Evolutionary conservation across 2,329 filamentous ascomycete genomes (phyloP).

Genomic region (Ilyonectria sp.): DNA sequence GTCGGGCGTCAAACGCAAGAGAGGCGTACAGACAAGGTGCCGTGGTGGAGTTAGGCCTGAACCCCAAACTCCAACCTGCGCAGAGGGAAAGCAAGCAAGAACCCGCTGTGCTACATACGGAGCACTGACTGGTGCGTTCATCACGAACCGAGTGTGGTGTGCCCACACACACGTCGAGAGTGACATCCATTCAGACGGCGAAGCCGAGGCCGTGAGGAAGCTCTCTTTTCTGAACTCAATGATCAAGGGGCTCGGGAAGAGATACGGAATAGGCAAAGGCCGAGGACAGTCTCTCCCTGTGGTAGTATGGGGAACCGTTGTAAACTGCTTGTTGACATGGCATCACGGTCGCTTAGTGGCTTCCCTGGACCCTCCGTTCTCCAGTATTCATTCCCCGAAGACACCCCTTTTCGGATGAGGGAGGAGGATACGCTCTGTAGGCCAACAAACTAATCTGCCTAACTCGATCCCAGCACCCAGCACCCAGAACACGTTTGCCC

Average conservation of each 20-base stretch:
- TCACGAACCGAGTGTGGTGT: not conserved
- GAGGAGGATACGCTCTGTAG: not conserved
- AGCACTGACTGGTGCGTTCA: conserved; percentile 9
- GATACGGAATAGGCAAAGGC: conserved; percentile 1
- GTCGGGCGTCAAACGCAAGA: conserved; percentile 11
- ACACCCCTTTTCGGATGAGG: conserved; percentile 5
- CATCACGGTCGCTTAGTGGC: conserved; percentile 2
- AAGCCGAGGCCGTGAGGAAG: not conserved
- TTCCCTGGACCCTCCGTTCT: conserved; percentile 8
- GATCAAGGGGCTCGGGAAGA: conserved; percentile 1
- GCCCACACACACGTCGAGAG: conserved; percentile 1
- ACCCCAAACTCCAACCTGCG: not conserved
- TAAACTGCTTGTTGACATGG: not conserved
- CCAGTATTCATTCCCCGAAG: conserved; percentile 8
- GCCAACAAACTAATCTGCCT: conserved; percentile 5
- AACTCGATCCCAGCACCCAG: conserved; percentile 8
- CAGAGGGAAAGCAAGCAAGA: conserved; percentile 5
- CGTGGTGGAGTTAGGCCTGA: conserved; percentile 11
- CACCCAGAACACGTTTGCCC: conserved; percentile 5
- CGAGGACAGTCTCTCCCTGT: not conserved
- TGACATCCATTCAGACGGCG: conserved; percentile 13
- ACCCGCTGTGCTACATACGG: not conserved
- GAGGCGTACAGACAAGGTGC: conserved; percentile 8
- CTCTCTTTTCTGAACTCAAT: not conserved
- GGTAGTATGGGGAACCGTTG: conserved; percentile 1